Conservation (phyloP, 2,329 filamentous ascomycete species). For the Hymenoscyphus occultus region DNA sequence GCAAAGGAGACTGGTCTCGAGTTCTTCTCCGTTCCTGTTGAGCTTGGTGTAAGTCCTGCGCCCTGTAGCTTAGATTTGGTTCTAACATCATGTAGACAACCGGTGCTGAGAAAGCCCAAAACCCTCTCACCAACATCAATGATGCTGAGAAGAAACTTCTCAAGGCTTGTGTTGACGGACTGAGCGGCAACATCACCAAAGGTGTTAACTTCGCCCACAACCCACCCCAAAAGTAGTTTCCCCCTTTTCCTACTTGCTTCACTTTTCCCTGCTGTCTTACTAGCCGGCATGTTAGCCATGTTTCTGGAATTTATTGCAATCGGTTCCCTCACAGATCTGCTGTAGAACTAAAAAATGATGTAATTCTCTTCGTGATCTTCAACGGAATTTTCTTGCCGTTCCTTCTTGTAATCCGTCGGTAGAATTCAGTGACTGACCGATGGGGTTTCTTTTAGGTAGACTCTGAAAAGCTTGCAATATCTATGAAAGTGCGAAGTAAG, state of each 20-base stretch:
- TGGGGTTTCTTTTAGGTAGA: slow-evolving; percentile 41
- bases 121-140: slow-evolving; percentile 73
- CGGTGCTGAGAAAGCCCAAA: slow-evolving; percentile 81
- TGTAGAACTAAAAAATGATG: neutral
- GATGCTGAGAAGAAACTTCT: slow-evolving; percentile 89
- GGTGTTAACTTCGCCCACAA: slow-evolving; percentile 86
- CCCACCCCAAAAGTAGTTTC: slow-evolving; percentile 80
- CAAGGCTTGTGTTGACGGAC: slow-evolving; percentile 68
- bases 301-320: neutral
- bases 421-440: slow-evolving; percentile 33
- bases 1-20: slow-evolving; percentile 79
- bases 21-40: slow-evolving; percentile 94
- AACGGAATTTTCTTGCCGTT: neutral
- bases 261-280: slow-evolving; percentile 9
- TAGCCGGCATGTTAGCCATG: neutral
- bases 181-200: slow-evolving; percentile 93
- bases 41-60: slow-evolving; percentile 76
- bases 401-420: slow-evolving; percentile 21
- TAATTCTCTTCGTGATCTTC: slow-evolving; percentile 19
- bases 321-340: neutral
- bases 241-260: slow-evolving; percentile 33
- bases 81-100: slow-evolving; percentile 55
- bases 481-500: slow-evolving; percentile 14
- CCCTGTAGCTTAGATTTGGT: slow-evolving; percentile 23
- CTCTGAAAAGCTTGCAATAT: slow-evolving; percentile 39